Conservation (phyloP, 2,329 filamentous ascomycete species). For the Lachnellula suecica region DNA sequence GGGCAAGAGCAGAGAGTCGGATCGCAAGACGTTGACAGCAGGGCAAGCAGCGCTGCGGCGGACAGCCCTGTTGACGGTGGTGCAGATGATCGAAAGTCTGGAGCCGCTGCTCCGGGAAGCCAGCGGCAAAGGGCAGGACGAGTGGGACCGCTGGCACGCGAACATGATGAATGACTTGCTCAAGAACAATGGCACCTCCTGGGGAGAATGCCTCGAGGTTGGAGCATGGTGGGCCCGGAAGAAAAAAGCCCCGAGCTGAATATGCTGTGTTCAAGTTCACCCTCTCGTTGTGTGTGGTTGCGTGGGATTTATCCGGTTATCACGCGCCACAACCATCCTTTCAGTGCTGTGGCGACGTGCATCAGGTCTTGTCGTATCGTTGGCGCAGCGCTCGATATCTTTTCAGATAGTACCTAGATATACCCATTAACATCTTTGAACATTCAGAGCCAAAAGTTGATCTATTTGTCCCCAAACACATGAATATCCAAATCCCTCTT, state of each 20-base stretch:
- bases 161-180: conserved; percentile 85
- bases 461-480: too few relatives aligned
- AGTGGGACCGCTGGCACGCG: conserved; percentile 88
- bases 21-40: conserved; percentile 35
- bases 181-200: conserved; percentile 73
- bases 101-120: conserved; percentile 80
- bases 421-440: conserved; percentile 21
- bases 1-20: conserved; percentile 29
- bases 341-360: background rate
- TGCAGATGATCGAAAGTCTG: conserved; percentile 81
- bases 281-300: background rate
- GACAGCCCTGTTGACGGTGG: conserved; percentile 77
- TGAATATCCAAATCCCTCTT: background rate
- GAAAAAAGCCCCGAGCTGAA: conserved; percentile 53
- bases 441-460: background rate
- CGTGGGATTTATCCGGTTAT: conserved; percentile 10
- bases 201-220: conserved; percentile 82
- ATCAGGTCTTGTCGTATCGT: conserved; percentile 56
- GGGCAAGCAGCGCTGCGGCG: conserved; percentile 73
- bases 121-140: conserved; percentile 83
- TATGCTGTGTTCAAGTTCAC: background rate
- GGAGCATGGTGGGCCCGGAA: conserved; percentile 92
- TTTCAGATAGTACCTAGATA: conserved; percentile 81
- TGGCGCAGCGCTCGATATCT: conserved; percentile 83
- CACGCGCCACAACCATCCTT: background rate